Evolutionary conservation across 495 filamentous ascomycete genomes (phyloP), one percentile per base, ranked within the genome.

Genomic region (Lasiosphaeria ovina): DNA sequence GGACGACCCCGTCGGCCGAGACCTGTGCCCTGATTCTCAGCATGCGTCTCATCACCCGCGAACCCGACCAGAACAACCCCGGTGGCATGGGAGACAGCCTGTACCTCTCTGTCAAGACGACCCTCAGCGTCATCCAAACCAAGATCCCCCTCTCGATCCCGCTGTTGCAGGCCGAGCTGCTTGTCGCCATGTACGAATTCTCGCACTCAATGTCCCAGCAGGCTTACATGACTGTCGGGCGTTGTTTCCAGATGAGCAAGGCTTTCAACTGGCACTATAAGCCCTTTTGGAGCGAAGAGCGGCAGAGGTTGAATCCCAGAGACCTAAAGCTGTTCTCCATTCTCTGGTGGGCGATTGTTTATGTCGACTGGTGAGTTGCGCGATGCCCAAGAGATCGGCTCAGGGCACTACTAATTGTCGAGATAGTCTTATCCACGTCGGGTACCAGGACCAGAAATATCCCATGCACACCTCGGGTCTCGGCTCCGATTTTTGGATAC

Each of bases 181-280:
- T 97, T 0, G 86, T 87, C 57, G 92, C 96, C 70, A 89, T 96
- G 74, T 89, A 89, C 44, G 89, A 90, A 62, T 87, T 93, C 60
- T 94, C 91, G 86, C 81, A 84, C n/a, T 74, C 77, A 51, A 81
- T 81, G 62, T 84, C 96, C 51, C 86, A 91, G n/a, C 81, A 84
- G 24, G 86, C 93, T 0, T 73, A 71, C 50, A 51, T 68, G 56
- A 60, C 70, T 35, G 57, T 68, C 1, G 69, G 69, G 1, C 57
- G 56, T 2, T 73, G 70, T 24, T 62, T 65, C 24, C 66, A 68
- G 34, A 68, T 73, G 54, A 68, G 62, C 35, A 65, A 56, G 51
- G 65, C 63, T 11, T 60, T 69, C 40, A 64, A 69, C 6, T 73
- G 70, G 70, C 65, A 69, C 44, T 51, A 61, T 24, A 47, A 51